Base-by-base conservation (phyloP, 352 stramenopile species). In the Globisporangium perplexum region DNA sequence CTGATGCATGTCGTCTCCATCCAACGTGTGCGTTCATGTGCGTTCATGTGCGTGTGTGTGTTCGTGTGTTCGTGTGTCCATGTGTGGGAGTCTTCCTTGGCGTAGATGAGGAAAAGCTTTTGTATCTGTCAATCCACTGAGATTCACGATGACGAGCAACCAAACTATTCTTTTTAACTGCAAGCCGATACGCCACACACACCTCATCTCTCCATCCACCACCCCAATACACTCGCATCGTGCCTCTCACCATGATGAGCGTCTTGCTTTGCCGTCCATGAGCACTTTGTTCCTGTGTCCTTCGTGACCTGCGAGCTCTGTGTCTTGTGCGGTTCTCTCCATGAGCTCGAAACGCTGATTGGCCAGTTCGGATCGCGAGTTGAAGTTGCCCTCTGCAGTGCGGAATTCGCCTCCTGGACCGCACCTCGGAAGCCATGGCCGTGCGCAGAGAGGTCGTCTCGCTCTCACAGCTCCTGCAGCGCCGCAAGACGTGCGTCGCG, bases 111-210 rank as follows among this genome's bases (percentile, higher is more conserved):
- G 77, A 90, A 68, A 82, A 69, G 79, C 50, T 51, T 72, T 77
- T 62, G 39, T 57, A 61, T 62, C 66, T 91, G 78, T 82, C 81
- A 89, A 88, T 92, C 74, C 82, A 79, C 77, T 77, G 77, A 90
- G 80, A 73, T 67, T 66, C 54, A 86, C 74, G 60, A 63, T 89
- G 79, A 87, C 77, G 80, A 93, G 65, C 51, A 77, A 69, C 54
- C 33, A 88, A 88, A 70, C 63, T 73, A 68, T 62, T 68, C 77
- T 90, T 93, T 93, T 93, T 90, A 90, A 91, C 77, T 66, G 59
- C 41, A 69, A 50, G 59, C 62, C 30, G 53, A 69, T 66, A 66
- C 53, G 62, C 48, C 46, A 24, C 26, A 36, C 46, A 24, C 26
- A 36, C 28, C 42, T 36, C 38, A n/a, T 48, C 5, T 44, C 22